phyloP scores from a whole-genome alignment of 1,284 basidiomycete genomes.

The Mycena sp. region DNA sequence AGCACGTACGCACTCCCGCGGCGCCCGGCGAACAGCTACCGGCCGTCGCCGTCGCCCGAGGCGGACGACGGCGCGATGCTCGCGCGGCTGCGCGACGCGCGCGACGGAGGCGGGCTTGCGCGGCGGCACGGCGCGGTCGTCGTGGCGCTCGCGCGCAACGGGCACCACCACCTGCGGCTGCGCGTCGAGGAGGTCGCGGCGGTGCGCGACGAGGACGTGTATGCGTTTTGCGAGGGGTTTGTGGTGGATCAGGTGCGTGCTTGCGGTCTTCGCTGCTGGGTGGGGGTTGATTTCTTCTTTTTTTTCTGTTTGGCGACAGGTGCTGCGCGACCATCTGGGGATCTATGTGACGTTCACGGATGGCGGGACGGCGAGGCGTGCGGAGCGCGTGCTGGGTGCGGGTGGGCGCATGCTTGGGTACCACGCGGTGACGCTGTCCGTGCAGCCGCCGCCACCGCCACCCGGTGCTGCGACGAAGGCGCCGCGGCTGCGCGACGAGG shows the following conservation, averaged over 20 bases:
- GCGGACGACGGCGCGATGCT: constrained; percentile 2
- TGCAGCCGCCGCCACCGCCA: constrained; percentile 60
- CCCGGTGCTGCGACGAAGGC: constrained; percentile 26
- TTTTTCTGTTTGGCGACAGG: constrained; percentile 49
- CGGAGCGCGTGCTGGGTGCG: constrained; percentile 64
- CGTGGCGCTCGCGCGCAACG: constrained; percentile 68
- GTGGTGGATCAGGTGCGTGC: constrained; percentile 66
- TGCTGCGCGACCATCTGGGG: constrained; percentile 71
- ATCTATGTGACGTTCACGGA: constrained; percentile 78
- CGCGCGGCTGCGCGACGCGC: no score
- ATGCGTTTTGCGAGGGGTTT: constrained; percentile 67
- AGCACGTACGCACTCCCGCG: constrained; percentile 6
- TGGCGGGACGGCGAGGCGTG: constrained; percentile 67
- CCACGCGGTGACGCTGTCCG: constrained; percentile 65
- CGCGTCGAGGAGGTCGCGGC: constrained; percentile 56
- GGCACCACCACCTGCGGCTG: constrained; percentile 70
- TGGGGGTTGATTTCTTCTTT: not conserved
- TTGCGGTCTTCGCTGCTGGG: no score
- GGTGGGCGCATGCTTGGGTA: constrained; percentile 65
- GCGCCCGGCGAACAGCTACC: constrained; percentile 19
- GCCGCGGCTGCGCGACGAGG: constrained; percentile 58
- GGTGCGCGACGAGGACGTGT: constrained; percentile 72
- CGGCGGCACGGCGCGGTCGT: constrained; percentile 49
- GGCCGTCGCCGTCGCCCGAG: constrained; percentile 17
- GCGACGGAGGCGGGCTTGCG: not conserved